phyloP scores from a whole-genome alignment of 495 filamentous ascomycete genomes.

The Pyrenopolyporus hunteri region DNA sequence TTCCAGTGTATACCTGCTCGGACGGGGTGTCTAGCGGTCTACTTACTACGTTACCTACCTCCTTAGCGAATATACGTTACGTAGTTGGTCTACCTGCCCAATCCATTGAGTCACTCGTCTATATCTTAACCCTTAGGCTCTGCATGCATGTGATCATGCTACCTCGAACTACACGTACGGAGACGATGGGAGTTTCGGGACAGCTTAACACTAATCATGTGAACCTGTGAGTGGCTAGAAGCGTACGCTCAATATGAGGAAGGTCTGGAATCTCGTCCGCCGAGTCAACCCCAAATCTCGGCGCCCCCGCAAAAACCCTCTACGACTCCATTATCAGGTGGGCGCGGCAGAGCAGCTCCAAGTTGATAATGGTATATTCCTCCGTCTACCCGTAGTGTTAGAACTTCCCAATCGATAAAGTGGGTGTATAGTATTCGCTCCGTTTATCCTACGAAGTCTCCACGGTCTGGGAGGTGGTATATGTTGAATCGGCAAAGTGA shows the following conservation, averaged over 20 bases:
- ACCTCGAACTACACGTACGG: not conserved
- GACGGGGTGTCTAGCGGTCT: slow-evolving; percentile 28
- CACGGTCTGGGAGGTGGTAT: slow-evolving; percentile 18
- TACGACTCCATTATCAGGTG: slow-evolving; percentile 1
- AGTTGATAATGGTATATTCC: slow-evolving; percentile 20
- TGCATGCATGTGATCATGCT: not conserved
- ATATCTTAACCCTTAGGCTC: not conserved
- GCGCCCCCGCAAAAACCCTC: slow-evolving; percentile 2
- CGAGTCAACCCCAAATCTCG: slow-evolving; percentile 7
- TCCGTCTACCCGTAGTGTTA: slow-evolving; percentile 28
- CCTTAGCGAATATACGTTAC: not conserved
- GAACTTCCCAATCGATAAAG: slow-evolving; percentile 18
- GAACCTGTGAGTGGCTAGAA: not conserved
- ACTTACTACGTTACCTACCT: slow-evolving; percentile 3
- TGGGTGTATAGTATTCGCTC: slow-evolving; percentile 17
- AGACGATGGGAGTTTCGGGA: too few species aligned
- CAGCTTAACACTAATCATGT: not conserved
- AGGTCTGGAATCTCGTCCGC: slow-evolving; percentile 7
- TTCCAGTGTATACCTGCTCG: too few species aligned
- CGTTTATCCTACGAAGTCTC: slow-evolving; percentile 29
- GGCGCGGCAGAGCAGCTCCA: slow-evolving; percentile 12
- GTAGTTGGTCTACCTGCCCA: not conserved
- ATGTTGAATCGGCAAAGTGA: slow-evolving; percentile 25
- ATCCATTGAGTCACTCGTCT: not conserved
- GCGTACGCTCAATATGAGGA: not conserved